Conservation (phyloP, 257 asterid genomes). For the Solanum paucissectum region DNA sequence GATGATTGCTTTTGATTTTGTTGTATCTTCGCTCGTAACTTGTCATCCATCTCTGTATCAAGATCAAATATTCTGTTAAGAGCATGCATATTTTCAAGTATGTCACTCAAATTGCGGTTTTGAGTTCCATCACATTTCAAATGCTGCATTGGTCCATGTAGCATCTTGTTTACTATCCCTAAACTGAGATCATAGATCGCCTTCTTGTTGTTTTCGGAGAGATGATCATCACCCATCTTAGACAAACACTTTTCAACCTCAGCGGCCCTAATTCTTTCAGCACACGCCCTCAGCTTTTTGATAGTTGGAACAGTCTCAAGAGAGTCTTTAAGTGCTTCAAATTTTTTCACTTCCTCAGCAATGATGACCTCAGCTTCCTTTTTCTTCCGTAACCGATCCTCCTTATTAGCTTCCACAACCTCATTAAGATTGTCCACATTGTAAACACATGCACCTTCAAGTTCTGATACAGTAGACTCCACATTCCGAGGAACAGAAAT, state of each 20-base stretch:
- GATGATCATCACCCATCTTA: conserved; percentile 37
- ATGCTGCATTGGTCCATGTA: conserved; percentile 90
- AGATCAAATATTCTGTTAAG: conserved; percentile 67
- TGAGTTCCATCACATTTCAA: conserved; percentile 60
- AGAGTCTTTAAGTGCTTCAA: conserved; percentile 77
- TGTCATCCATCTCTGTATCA: conserved; percentile 62
- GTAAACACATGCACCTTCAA: conserved; percentile 42
- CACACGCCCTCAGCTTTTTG: conserved; percentile 73
- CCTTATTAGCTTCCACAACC: conserved; percentile 85
- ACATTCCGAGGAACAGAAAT: conserved; percentile 88
- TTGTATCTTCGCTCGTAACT: conserved; percentile 43
- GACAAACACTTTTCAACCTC: conserved; percentile 74
- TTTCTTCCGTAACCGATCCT: conserved; percentile 59
- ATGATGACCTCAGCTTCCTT: conserved; percentile 67
- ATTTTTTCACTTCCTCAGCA: conserved; percentile 53
- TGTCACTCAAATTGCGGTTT: conserved; percentile 35
- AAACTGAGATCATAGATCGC: conserved; percentile 58
- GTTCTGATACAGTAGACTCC: conserved; percentile 55
- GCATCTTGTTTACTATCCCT: conserved; percentile 65
- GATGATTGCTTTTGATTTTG: conserved; percentile 28
- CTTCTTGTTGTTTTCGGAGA: conserved; percentile 51
- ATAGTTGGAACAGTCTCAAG: conserved; percentile 80
- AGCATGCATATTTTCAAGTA: conserved; percentile 70
- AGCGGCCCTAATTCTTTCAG: conserved; percentile 71
- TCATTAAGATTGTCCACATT: conserved; percentile 82